Base-by-base conservation (phyloP, 352 stramenopile species). In the Phytopythium chamaehyphon region DNA sequence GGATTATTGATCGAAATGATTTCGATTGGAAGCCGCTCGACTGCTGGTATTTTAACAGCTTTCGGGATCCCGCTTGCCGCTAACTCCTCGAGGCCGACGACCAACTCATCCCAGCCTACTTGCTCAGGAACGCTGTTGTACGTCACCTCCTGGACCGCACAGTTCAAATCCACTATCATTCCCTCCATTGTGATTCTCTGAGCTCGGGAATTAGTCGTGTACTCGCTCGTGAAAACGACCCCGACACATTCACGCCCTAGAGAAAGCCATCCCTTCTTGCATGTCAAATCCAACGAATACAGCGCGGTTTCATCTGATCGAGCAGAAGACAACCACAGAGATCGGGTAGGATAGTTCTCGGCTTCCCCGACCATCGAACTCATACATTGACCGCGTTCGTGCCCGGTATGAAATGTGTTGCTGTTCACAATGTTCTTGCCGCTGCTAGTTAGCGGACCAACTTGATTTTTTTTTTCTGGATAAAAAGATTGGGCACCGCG, bases 1-100 rank as follows among this genome's bases (percentile, higher is more conserved):
- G 71, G 57, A 18, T 72, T 56, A 46, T 88, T 86, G 19, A 75
- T 53, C 2, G 74, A 63, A 23, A 47, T 35, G 22, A 84, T 79
- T n/a, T 68, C 46, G 19, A 84, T 54, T 1, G 62, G 51, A 18
- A 88, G 62, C 18, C 61, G 60, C 43, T 75, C 63, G 7, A 62
- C 71, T 2, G 64, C 54, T 0, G 42, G 19, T 22, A 40, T 4
- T 1, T 11, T 39, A 2, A 15, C 23, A 16, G 12, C 47, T 40
- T 50, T 33, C 28, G 28, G 28, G 28, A 33, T n/a, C 2, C 24
- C 2, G 26, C 44, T 14, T 12, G 6, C 18, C 1, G 18, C 11
- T 1, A 33, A 11, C 45, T 83, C 60, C 18, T 40, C 59, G 19
- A 88, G 60, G 22, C 66, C 76, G 26, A 82, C 63, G 18, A 67